Base-by-base conservation (phyloP, 108 stramenopile genomes). In the Stephanodiscus minutulus region DNA sequence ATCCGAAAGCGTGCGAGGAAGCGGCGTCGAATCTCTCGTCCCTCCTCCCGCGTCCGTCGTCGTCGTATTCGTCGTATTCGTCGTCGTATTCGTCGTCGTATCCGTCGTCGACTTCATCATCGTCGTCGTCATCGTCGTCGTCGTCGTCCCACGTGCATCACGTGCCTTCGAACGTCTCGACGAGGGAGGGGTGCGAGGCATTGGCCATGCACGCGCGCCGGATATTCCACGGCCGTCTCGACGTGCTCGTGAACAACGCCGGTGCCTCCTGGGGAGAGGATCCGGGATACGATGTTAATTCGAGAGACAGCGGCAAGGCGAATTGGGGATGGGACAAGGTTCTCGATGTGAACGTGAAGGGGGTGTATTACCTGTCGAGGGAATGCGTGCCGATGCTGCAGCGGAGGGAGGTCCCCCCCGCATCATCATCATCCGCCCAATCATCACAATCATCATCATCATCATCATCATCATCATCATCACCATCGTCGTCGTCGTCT, bases 241-340 rank as follows among this genome's bases (percentile, higher is more conserved):
- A 97, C 62, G 88, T 94, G 22, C 67, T 95, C 13, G 69, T 95
- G 41, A 94, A 94, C 70, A 96, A 97, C 68, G 91, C 86, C 6
- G 91, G 86, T 0, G 61, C 66, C 5, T 57, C 61, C 0, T 80
- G 79, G 79, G 79, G 79, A 33, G 79, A 80, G 61, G 71, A 78
- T 61, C 87, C 61, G 70, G 90, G 44, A 74, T 91, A 59, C 81
- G 83, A 49, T 83, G 83, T 81, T 76, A 90, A 20, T 53, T 87
- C 91, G 31, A 80, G 94, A 28, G 87, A 91, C 58, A 87, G 85
- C 33, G 92, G 93, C 20, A 88, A 76, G 37, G 83, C 88, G 68
- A 95, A 93, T 68, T 98, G 97, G 97, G 97, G 97, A 39, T 96
- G 91, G 81, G 95, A 96, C 63, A 95, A 93, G 61, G 93, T 96